Percentiles rank a stretch among this genome's conserved stretches.
These are phyloP conservation scores for Alisma plantagoaquatica DNA, from an alignment of 106 monocot species.

Conservation along the genomic window DNA sequence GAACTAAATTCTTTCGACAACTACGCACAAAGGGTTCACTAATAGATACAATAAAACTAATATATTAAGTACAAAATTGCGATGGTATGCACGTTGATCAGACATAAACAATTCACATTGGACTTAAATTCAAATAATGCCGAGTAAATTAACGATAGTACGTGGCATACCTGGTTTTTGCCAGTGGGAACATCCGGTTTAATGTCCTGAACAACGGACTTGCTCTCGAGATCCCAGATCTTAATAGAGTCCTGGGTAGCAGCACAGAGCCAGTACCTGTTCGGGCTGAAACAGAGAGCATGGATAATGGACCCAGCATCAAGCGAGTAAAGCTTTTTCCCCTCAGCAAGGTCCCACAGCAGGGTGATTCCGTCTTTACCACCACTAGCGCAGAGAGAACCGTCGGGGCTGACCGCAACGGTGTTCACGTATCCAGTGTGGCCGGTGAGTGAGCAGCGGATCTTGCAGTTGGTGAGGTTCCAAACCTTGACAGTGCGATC, in stretches of 20 bases:
- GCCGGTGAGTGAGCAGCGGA: constrained; percentile 7
- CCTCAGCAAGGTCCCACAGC: constrained; percentile 17
- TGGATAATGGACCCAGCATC: constrained; percentile 10
- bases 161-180: constrained; percentile 14
- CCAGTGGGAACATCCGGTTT: constrained; percentile 9
- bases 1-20: too few relatives aligned
- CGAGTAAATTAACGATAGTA: background rate
- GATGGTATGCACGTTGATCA: too few relatives aligned
- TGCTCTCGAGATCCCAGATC: constrained; percentile 21
- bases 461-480: constrained; percentile 14
- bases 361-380: constrained; percentile 13
- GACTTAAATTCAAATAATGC: background rate
- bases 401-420: constrained; percentile 15
- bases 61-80: too few relatives aligned
- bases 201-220: constrained; percentile 13
- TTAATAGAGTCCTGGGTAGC: constrained; percentile 15
- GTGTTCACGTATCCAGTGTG: constrained; percentile 15
- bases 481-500: constrained; percentile 13
- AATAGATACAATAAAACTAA: too few relatives aligned
- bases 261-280: constrained; percentile 22
- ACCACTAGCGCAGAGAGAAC: constrained; percentile 11
- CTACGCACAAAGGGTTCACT: too few relatives aligned
- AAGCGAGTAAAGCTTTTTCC: constrained; percentile 13
- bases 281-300: constrained; percentile 19
- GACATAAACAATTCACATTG: too few relatives aligned